Conservation (phyloP, 2,329 filamentous ascomycete genomes). For the Aspergillus amoenus region DNA sequence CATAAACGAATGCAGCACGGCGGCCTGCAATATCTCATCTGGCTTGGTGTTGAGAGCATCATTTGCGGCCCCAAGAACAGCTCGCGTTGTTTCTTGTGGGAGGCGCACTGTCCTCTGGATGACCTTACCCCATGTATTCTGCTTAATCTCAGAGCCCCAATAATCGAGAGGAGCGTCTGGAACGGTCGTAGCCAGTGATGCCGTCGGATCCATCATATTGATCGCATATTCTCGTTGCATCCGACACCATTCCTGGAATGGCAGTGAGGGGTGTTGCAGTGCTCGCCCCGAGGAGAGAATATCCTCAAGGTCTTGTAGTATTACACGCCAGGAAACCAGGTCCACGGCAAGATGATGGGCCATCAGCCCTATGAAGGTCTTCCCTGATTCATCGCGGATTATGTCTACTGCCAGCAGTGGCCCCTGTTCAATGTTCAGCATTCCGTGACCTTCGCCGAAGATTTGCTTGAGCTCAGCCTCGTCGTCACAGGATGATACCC, state of each 20-base stretch:
- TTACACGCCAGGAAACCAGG: conserved; percentile 6
- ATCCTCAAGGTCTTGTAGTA: conserved; percentile 4
- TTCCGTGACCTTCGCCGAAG: not conserved
- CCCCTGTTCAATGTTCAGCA: not conserved
- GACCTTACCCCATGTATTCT: not conserved
- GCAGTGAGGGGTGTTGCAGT: not conserved
- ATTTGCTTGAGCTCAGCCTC: not conserved
- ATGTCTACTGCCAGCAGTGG: conserved; percentile 9
- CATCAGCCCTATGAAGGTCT: not conserved
- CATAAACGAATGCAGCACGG: conserved; percentile 9
- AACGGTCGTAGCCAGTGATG: not conserved
- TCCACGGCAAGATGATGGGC: conserved; percentile 16
- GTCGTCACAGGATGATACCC: not conserved
- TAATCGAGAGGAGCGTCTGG: not conserved
- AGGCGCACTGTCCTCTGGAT: not conserved
- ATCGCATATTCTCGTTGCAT: conserved; percentile 8
- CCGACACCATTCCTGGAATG: conserved; percentile 21
- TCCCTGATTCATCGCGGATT: not conserved
- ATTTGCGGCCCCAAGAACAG: conserved; percentile 1
- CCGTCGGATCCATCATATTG: not conserved
- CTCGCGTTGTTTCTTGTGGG: not conserved
- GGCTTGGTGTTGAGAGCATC: not conserved
- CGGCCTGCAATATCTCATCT: conserved; percentile 10
- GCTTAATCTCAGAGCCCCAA: not conserved
- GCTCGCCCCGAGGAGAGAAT: conserved; percentile 1